Percentiles rank a stretch among this genome's conserved stretches.
These are phyloP conservation scores for Heterobasidion occidentale DNA, from an alignment of 1,284 basidiomycete species.

Conservation along the genomic window DNA sequence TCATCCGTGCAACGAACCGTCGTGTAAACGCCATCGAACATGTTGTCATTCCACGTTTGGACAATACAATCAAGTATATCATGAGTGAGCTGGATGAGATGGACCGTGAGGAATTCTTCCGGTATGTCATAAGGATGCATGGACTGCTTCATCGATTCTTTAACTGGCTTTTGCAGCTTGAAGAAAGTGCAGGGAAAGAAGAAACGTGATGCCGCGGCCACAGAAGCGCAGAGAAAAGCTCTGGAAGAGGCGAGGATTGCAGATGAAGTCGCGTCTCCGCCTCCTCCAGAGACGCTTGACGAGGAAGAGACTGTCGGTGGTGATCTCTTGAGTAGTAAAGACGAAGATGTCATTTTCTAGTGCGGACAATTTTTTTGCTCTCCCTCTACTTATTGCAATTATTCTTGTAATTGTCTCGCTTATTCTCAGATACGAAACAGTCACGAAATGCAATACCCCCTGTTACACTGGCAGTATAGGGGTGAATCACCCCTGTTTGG, in stretches of 20 bases:
- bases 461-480: no score
- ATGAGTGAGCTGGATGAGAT: constrained; percentile 94
- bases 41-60: constrained; percentile 91
- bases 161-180: constrained; percentile 36
- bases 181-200: constrained; percentile 98
- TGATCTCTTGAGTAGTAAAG: constrained; percentile 78
- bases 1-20: constrained; percentile 96
- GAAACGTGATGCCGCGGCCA: constrained; percentile 69
- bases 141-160: no score
- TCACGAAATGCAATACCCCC: no score
- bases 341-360: constrained; percentile 88
- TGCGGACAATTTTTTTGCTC: not conserved
- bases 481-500: no score
- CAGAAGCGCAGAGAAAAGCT: constrained; percentile 4
- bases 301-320: constrained; percentile 28
- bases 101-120: constrained; percentile 97
- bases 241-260: not conserved
- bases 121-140: constrained; percentile 31
- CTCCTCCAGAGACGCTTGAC: constrained; percentile 16
- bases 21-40: constrained; percentile 99
- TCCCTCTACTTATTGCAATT: not conserved
- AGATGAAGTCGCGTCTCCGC: not conserved
- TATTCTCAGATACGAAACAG: no score
- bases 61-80: constrained; percentile 98
- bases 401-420: not conserved